Evolutionary conservation across 768 basidiomycete species (phyloP), one percentile per base, ranked within the genome.

Genomic region (Boletus edulis): DNA sequence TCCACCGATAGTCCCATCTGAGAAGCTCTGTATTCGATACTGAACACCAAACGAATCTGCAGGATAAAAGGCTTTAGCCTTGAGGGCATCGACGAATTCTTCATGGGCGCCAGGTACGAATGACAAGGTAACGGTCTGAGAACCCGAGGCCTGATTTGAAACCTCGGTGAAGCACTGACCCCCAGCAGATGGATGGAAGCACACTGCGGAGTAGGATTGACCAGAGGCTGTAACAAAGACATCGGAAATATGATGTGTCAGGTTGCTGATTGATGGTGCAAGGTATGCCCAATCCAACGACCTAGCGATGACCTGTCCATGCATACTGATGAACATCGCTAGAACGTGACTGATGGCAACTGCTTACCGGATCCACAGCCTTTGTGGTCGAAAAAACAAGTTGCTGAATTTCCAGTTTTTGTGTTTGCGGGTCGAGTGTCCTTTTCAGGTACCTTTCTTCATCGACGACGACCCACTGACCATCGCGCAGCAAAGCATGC

Each of bases 401-500:
- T 65, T 89, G 91, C 73, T 94, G 89, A 32, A 94, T 68, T 61
- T 94, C 85, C 20, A 91, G 67, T 17, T 75, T 73, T 20, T 75
- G 62, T 0, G 73, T 58, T 52, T 56, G 60, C 1, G 63, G 66
- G 42, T 67, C 70, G 15, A 66, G 62, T 40, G 65, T 59, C 34
- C 67, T 65, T 9, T 74, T 72, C 14, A 67, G 69, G 18, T 67
- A 55, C 81, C 86, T 86, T 3, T 78, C 77, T 48, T 87, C 82
- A 15, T 79, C 68, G 29, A 89, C 80, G 14, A 76, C 69, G 9
- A 84, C 72, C 88, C 91, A 94, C 57, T 85, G 80, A 13, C 75
- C 75, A 13, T 79, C 73, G 3, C 73, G 73, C 35, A 81, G 76
- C 2, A 82, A 66, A 0, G 81, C 82, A 67, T 87, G 77, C 3